Conservation (phyloP, 2,329 filamentous ascomycete genomes). For the Sporothrix pseudoabietina region DNA sequence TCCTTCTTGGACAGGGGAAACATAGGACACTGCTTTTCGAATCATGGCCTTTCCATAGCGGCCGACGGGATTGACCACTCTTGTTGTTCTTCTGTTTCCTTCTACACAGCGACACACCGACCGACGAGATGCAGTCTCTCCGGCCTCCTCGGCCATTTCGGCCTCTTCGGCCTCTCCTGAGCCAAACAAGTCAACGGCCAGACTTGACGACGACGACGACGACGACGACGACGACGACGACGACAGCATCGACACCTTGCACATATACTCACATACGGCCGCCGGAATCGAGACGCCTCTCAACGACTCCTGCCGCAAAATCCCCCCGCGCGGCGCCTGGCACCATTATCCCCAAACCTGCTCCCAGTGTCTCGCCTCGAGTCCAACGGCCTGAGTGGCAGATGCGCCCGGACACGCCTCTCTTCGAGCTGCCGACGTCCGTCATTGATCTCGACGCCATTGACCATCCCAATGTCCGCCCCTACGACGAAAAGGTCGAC, state of each 20-base stretch:
- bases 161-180: not conserved
- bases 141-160: not conserved
- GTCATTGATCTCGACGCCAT: conserved; percentile 58
- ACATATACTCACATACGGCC: not conserved
- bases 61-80: not conserved
- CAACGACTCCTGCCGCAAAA: not conserved
- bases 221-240: not conserved
- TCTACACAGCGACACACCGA: too few species aligned
- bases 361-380: not conserved
- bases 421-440: conserved; percentile 48
- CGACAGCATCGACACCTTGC: not conserved
- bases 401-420: not conserved
- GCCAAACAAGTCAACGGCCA: not conserved
- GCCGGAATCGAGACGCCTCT: not conserved
- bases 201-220: not conserved
- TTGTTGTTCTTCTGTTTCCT: not conserved
- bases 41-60: not conserved
- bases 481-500: conserved; percentile 45
- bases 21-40: not conserved
- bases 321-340: not conserved
- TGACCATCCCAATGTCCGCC: conserved; percentile 48
- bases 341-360: not conserved
- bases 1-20: not conserved
- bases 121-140: not conserved
- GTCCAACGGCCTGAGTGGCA: not conserved